Conservation (phyloP, 805 yeast species). For the Saccharomycopsis synnaedendra region DNA sequence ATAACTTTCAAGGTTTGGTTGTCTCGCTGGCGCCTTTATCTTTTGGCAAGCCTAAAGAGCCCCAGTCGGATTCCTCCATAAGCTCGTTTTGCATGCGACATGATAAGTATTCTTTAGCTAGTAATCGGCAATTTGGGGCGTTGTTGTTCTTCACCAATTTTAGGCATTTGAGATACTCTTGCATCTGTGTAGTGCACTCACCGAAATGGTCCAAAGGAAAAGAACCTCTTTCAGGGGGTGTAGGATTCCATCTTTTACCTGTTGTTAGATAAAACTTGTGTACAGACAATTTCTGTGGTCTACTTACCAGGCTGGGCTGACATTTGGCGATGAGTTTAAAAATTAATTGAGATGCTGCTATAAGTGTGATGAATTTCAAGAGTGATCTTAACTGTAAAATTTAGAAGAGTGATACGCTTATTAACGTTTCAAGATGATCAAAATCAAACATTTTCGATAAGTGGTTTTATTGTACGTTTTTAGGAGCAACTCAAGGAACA, state of each 20-base stretch:
- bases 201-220: conserved; percentile 77
- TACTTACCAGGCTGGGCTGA: too few relatives aligned
- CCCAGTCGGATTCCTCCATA: conserved; percentile 51
- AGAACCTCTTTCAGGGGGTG: conserved; percentile 95
- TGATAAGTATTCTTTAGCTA: conserved; percentile 71
- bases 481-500: too few relatives aligned
- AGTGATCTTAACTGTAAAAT: too few relatives aligned
- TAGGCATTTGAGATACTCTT: conserved; percentile 65
- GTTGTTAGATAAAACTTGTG: too few relatives aligned
- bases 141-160: conserved; percentile 69
- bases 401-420: too few relatives aligned
- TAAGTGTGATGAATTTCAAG: too few relatives aligned
- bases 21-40: conserved; percentile 20
- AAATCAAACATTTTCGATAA: too few relatives aligned
- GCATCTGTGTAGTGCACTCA: conserved; percentile 73
- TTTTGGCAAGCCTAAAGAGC: conserved; percentile 48
- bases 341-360: too few relatives aligned
- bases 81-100: conserved; percentile 79
- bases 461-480: too few relatives aligned
- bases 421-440: too few relatives aligned
- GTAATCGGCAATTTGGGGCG: conserved; percentile 79
- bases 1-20: neutral
- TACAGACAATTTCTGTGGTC: too few relatives aligned
- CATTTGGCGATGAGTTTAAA: too few relatives aligned
- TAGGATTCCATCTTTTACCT: conserved; percentile 33